Percentiles rank a stretch among this genome's conserved stretches.
These are phyloP conservation scores for Candida boidinii DNA, from an alignment of 805 yeast species.

Conservation along the genomic window DNA sequence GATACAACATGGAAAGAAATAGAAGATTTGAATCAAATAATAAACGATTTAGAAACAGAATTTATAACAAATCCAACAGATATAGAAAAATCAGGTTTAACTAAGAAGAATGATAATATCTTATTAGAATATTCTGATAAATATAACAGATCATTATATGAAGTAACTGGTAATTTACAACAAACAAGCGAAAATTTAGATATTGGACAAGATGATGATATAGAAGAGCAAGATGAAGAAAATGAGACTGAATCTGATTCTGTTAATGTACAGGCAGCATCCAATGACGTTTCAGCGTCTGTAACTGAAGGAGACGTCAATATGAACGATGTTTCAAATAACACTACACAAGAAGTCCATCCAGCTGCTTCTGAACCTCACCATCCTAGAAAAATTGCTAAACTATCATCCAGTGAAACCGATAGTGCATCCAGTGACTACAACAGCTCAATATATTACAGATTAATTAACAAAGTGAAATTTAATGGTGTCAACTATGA, in stretches of 20 bases:
- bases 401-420: too few relatives aligned
- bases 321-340: too few relatives aligned
- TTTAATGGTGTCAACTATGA: constrained; percentile 10
- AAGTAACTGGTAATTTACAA: constrained; percentile 14
- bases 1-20: constrained; percentile 9
- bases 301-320: too few relatives aligned
- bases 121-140: constrained; percentile 10
- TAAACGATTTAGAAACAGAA: not conserved
- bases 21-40: not conserved
- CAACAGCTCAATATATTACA: constrained; percentile 10
- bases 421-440: too few relatives aligned
- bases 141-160: constrained; percentile 14
- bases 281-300: too few relatives aligned
- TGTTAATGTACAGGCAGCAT: too few relatives aligned
- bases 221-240: constrained; percentile 6
- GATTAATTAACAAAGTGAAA: constrained; percentile 8
- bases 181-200: constrained; percentile 9
- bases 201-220: constrained; percentile 11
- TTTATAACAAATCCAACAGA: constrained; percentile 2
- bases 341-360: too few relatives aligned
- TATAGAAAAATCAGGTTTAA: not conserved
- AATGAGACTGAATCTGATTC: too few relatives aligned
- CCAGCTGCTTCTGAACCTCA: too few relatives aligned
- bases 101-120: constrained; percentile 11
- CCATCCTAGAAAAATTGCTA: too few relatives aligned